Evolutionary conservation across 176 grass and related monocot genomes (phyloP), one percentile per base, ranked within the genome.

Genomic region (Ensete glaucum): DNA sequence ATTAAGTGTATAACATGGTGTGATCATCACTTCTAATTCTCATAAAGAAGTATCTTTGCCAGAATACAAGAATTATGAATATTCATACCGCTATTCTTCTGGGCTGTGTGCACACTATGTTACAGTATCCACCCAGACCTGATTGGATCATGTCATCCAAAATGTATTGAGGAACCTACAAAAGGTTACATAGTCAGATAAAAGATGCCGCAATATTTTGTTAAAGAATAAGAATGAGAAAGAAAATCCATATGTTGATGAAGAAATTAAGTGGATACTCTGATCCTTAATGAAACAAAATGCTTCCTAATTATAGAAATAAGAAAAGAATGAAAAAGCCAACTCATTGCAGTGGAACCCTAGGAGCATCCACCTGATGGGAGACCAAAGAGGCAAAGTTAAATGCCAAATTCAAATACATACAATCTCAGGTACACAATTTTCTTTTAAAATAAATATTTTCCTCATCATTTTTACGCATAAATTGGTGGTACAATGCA

Each of bases 71-170:
- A 15, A 55, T 29, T 54, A 17, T 17, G 11, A 56, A 55, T 29
- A 27, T 76, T 73, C 79, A 64, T 92, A 96, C 93, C 76, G 93
- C 93, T 79, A 96, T 84, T 77, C 93, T 87, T 43, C 93, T 81
- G 13, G 93, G 93, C 74, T 96, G 93, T 67, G 93, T 96, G 83
- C 93, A 96, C 76, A 96, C 62, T 62, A 96, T 96, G 73, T 79
- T 92, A 83, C 93, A 96, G 73, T 73, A 86, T 86, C 89, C 89
- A 69, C 93, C 93, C 58, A 85, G 83, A 49, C 84, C 93, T 83
- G 85, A 88, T 52, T 86, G 85, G 79, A 96, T 96, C 93, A 96
- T 96, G 76, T 96, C 87, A 83, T 96, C 93, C 79, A 96, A 85
- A 86, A 96, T 92, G 85, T 90, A 97, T 64, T 97, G 93, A 65